These are phyloP conservation scores for Erysimum pusillum DNA, from an alignment of 441 rosid genomes.

Conservation along the genomic window DNA sequence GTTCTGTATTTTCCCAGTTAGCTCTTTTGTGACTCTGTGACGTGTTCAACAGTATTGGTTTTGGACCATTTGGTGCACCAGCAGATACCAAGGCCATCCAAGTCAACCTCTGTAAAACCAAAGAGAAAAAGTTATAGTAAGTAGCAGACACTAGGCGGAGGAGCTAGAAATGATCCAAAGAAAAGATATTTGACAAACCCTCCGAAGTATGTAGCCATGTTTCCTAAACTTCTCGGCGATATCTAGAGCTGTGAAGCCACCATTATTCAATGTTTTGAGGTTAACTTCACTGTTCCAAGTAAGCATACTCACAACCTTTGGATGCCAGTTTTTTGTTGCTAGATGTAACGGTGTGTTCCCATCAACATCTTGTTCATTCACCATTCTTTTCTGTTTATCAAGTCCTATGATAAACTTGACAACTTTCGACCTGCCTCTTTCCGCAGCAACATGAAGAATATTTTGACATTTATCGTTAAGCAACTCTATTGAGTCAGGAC, in stretches of 20 bases:
- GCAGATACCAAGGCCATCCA: conserved; percentile 26
- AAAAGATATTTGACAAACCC: background rate
- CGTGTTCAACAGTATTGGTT: background rate
- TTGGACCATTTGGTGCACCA: conserved; percentile 7
- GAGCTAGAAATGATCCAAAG: too few species aligned
- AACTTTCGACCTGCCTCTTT: conserved; percentile 22
- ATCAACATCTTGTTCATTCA: conserved; percentile 4
- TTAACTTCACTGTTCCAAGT: conserved; percentile 3
- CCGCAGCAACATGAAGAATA: conserved; percentile 32
- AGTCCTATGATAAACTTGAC: background rate
- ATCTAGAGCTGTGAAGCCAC: conserved; percentile 25
- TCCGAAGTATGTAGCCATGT: background rate
- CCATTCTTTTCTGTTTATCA: background rate
- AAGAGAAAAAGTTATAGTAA: background rate
- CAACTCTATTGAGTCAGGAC: conserved; percentile 25
- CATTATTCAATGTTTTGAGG: background rate
- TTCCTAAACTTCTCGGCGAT: background rate
- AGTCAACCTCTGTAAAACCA: conserved; percentile 7
- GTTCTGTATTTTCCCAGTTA: background rate
- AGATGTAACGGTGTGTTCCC: conserved; percentile 21
- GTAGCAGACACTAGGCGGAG: too few species aligned
- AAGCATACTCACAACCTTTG: conserved; percentile 12
- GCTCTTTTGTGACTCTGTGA: background rate
- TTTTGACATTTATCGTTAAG: conserved; percentile 15
- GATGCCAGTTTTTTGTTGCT: background rate